A percentile compares a stretch with the other conserved stretches of the same genome.
These are phyloP conservation scores for Sergeia podlipaevii DNA, from an alignment of 208 protist genomes.

Conservation along the genomic window DNA sequence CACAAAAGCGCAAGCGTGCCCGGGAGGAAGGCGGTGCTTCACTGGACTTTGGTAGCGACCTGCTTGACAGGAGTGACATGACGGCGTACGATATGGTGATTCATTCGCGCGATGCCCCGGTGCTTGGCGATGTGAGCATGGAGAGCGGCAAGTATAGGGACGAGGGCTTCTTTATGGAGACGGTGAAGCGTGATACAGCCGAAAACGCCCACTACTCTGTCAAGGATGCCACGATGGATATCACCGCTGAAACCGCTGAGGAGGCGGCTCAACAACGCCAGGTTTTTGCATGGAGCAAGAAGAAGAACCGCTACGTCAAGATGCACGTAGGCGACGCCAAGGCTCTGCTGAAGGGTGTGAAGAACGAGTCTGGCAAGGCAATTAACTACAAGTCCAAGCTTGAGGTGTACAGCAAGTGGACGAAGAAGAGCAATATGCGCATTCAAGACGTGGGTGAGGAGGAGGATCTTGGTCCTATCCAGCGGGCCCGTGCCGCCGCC, in stretches of 20 bases:
- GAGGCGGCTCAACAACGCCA: constrained; percentile 81
- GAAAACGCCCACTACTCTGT: constrained; percentile 87
- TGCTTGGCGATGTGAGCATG: neutral
- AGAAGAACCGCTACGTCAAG: constrained; percentile 91
- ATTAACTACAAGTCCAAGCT: constrained; percentile 92
- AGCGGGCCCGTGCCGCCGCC: constrained; percentile 57
- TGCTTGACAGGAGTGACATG: neutral
- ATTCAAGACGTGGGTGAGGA: constrained; percentile 91
- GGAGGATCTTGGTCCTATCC: constrained; percentile 79
- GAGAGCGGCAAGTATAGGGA: constrained; percentile 66
- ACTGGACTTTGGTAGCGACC: constrained; percentile 3
- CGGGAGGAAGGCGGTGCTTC: constrained; percentile 18
- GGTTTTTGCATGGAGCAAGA: constrained; percentile 92
- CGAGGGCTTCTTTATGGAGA: constrained; percentile 76
- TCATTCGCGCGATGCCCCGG: neutral
- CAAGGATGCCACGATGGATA: constrained; percentile 85
- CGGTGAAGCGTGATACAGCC: constrained; percentile 42
- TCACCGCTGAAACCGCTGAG: constrained; percentile 79
- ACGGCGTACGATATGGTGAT: constrained; percentile 1
- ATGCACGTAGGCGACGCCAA: constrained; percentile 91
- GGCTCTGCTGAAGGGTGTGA: constrained; percentile 80
- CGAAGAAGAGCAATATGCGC: constrained; percentile 90
- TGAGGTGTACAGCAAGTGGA: constrained; percentile 84
- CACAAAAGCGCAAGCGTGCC: constrained; percentile 75
- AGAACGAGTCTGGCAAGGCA: constrained; percentile 91